phyloP scores from a whole-genome alignment of 2,329 filamentous ascomycete genomes.

The Monilinia fructicola region DNA sequence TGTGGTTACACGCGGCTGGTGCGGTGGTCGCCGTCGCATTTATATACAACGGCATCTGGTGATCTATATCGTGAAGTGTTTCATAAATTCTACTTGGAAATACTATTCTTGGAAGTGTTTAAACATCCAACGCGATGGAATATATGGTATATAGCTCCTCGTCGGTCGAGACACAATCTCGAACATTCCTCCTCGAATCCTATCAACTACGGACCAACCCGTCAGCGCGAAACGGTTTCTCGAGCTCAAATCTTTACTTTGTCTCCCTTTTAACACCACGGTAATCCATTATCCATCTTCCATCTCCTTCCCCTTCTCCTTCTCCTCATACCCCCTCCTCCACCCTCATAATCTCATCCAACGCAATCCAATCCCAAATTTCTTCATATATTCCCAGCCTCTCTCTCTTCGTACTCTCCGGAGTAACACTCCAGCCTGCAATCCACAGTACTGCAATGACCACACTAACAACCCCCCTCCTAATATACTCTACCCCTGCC shows the following conservation, averaged over 20 bases:
- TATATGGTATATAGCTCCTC: too few relatives aligned
- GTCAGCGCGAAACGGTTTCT: not conserved
- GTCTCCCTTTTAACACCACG: not conserved
- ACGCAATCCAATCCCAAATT: slow-evolving; percentile 33
- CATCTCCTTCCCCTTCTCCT: slow-evolving; percentile 8
- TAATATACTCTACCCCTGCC: slow-evolving; percentile 26
- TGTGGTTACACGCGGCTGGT: too few relatives aligned
- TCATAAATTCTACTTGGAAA: too few relatives aligned
- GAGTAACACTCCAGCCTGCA: slow-evolving; percentile 28
- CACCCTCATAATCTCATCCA: slow-evolving; percentile 27
- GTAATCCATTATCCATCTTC: not conserved
- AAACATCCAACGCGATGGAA: too few relatives aligned
- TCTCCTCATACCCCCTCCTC: not conserved
- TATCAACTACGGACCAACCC: too few relatives aligned
- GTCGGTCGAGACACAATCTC: not conserved
- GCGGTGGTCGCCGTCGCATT: too few relatives aligned
- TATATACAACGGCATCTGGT: too few relatives aligned
- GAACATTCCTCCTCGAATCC: not conserved
- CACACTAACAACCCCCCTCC: slow-evolving; percentile 23
- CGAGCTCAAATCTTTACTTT: not conserved
- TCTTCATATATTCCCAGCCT: slow-evolving; percentile 30
- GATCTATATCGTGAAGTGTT: too few relatives aligned
- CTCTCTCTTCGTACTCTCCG: slow-evolving; percentile 26
- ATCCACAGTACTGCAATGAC: slow-evolving; percentile 28
- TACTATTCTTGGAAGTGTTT: too few relatives aligned